These are phyloP conservation scores for Umbelopsis sp. DNA, from an alignment of 371 early-diverging fungal species.

Conservation along the genomic window DNA sequence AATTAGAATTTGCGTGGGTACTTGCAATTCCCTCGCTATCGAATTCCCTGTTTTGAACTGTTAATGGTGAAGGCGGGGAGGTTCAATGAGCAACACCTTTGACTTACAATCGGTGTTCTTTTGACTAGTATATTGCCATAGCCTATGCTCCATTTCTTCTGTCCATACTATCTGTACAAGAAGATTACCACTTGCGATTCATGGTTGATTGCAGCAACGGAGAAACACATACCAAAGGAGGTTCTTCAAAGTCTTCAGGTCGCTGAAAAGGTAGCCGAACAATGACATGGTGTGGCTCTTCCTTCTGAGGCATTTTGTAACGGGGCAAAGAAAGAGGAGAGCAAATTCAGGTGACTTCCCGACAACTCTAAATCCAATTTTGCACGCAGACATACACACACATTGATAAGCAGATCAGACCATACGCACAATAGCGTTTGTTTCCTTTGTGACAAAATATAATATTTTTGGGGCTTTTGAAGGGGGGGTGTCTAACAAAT, in stretches of 20 bases:
- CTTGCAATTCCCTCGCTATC: conserved; percentile 59
- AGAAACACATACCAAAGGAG: conserved; percentile 48
- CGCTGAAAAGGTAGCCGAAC: conserved; percentile 59
- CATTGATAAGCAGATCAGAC: not conserved
- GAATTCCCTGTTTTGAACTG: conserved; percentile 49
- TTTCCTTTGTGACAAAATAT: conserved; percentile 17
- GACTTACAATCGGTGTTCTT: conserved; percentile 63
- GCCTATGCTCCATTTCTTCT: conserved; percentile 63
- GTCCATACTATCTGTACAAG: conserved; percentile 62
- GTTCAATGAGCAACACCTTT: not conserved
- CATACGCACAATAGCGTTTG: not conserved
- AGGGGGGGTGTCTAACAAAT: conserved; percentile 17
- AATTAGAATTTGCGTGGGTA: conserved; percentile 60
- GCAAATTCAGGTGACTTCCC: not conserved
- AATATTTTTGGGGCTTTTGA: conserved; percentile 1
- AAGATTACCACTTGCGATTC: not conserved
- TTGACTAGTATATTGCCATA: conserved; percentile 65
- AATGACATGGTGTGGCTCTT: conserved; percentile 57
- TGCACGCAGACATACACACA: not conserved
- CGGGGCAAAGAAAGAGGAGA: not conserved
- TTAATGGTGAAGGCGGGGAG: not conserved
- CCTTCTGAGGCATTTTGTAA: conserved; percentile 4
- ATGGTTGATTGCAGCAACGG: not conserved
- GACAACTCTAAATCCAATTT: not conserved
- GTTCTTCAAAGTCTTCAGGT: conserved; percentile 59